Base-by-base conservation (phyloP, 108 stramenopile species). In the Cyclotella baltica region DNA sequence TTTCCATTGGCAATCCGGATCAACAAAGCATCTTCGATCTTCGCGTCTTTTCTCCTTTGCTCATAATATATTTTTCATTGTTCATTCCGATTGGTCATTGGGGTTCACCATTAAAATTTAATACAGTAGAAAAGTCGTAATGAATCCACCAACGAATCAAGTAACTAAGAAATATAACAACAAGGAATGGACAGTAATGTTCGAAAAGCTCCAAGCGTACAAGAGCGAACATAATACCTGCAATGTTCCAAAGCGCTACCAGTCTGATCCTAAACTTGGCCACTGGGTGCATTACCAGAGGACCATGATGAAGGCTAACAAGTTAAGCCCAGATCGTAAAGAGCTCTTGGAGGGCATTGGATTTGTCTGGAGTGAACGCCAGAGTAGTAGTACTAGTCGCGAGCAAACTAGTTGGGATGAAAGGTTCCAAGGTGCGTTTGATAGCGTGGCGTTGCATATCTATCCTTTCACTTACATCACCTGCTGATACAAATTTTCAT, bases 261-360 rank as follows among this genome's bases (percentile, higher is more conserved):
- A 66, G 5, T 40, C 43, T 4, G 69, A 85, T 75, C 66, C 57
- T 22, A 53, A 64, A 13, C 68, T 85, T 35, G 69, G 75, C 1
- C 55, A 47, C 28, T 85, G 84, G 84, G 84, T 81, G 19, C 63
- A 67, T 34, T 51, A 76, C 43, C 75, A 80, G 40, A 29, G 77
- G 0, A 75, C 67, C 20, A 34, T 46, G 47, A 37, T 36, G 18
- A 66, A 67, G 66, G 16, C 51, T 18, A 19, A 50, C 10, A 66
- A 67, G 22, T 25, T 75, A 4, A 43, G 28, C 13, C 33, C 22
- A 46, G 36, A 62, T 1, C 59, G 72, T n/a, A 48, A 57, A 8
- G 43, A 73, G 5, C 13, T 73, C 4, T 30, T 73, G 6, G 72
- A 73, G 29, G 35, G 46, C n/a, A 73, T 73, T 29, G 72, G 72